Evolutionary conservation across 495 filamentous ascomycete genomes (phyloP).

Genomic region (Penicillium angulare): DNA sequence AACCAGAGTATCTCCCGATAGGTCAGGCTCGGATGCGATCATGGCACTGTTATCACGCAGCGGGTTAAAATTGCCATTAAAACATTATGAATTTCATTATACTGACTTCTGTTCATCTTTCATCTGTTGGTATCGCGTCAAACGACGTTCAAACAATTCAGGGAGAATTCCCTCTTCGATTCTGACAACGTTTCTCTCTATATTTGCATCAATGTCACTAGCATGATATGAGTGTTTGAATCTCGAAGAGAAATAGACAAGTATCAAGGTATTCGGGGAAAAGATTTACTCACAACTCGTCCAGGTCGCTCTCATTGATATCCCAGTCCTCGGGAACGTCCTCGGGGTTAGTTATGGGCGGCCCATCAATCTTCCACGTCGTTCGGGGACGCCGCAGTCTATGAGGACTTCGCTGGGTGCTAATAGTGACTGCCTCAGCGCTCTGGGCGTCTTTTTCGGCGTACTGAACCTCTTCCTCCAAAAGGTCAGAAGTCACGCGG

Average conservation of each 20-base stretch:
- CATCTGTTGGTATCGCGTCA: not conserved
- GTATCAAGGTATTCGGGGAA: not conserved
- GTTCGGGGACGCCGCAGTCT: not conserved
- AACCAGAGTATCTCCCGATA: not conserved
- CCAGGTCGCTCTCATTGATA: slow-evolving; percentile 1
- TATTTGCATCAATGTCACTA: slow-evolving; percentile 7
- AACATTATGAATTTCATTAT: not conserved
- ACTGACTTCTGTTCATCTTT: not conserved
- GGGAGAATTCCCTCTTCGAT: slow-evolving; percentile 7
- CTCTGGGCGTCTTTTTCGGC: not conserved
- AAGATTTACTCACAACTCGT: not conserved
- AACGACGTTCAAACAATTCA: not conserved
- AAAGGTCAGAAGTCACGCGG: too few relatives aligned
- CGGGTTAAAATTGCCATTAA: too few relatives aligned
- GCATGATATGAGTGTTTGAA: not conserved
- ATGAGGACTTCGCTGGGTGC: not conserved
- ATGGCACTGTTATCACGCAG: not conserved
- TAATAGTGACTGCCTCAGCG: too few relatives aligned
- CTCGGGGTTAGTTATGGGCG: not conserved
- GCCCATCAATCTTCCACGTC: not conserved
- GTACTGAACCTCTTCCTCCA: not conserved
- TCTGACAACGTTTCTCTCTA: slow-evolving; percentile 3
- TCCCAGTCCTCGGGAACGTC: not conserved
- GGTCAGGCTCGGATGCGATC: not conserved
- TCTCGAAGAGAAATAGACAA: not conserved